A percentile compares a stretch with the other conserved stretches of the same genome.
These are phyloP conservation scores for Epithele typhae DNA, from an alignment of 768 basidiomycete genomes.

Conservation along the genomic window DNA sequence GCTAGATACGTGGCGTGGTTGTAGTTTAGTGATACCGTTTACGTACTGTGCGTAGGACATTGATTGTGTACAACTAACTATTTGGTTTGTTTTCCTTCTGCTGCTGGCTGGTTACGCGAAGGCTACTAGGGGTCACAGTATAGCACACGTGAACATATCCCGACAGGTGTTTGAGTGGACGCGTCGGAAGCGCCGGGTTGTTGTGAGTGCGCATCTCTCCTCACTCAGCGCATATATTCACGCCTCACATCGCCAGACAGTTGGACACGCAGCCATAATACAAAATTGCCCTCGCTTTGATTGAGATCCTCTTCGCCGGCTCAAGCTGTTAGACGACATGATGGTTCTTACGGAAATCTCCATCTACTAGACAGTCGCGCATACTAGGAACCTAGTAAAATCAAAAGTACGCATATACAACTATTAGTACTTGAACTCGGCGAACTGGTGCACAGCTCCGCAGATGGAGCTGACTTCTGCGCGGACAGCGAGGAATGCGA, in stretches of 20 bases:
- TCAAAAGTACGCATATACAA: constrained; percentile 58
- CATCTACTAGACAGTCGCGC: constrained; percentile 91
- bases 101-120: too few relatives aligned
- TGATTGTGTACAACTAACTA: too few relatives aligned
- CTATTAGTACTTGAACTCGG: background rate
- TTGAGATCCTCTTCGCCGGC: constrained; percentile 83
- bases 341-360: constrained; percentile 96
- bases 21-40: background rate
- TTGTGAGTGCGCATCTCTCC: constrained; percentile 39
- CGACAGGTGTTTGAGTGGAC: too few relatives aligned
- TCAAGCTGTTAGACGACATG: constrained; percentile 94
- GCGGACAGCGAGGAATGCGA: constrained; percentile 90
- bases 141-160: too few relatives aligned
- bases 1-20: too few relatives aligned
- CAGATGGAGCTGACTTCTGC: constrained; percentile 80
- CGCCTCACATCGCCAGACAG: constrained; percentile 40
- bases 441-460: background rate
- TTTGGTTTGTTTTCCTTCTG: too few relatives aligned
- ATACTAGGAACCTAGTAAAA: constrained; percentile 86
- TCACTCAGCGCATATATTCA: background rate
- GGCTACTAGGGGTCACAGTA: too few relatives aligned
- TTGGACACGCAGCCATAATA: constrained; percentile 71
- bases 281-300: constrained; percentile 73
- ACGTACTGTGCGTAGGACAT: too few relatives aligned
- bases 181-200: too few relatives aligned